Percentiles rank a stretch among this genome's conserved stretches.
These are phyloP conservation scores for Phytophthora europaea DNA, from an alignment of 352 stramenopile genomes.

Conservation along the genomic window DNA sequence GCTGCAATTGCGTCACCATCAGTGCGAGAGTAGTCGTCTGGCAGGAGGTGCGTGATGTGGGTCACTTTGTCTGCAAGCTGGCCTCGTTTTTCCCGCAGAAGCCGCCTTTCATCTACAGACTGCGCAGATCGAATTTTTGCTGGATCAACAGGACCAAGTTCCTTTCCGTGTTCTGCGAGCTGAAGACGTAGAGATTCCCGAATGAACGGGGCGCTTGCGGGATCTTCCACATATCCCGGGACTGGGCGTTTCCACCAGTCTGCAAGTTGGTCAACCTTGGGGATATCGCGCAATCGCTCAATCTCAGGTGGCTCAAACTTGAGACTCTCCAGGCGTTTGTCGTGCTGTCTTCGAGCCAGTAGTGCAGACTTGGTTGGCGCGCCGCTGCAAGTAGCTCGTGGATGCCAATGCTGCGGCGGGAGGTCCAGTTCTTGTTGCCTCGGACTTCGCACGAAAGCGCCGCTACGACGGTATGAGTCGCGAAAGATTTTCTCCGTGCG, in stretches of 20 bases:
- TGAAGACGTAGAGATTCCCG: conserved; percentile 61
- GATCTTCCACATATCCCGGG: conserved; percentile 67
- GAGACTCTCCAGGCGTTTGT: conserved; percentile 49
- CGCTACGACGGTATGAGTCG: conserved; percentile 60
- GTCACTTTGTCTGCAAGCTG: conserved; percentile 62
- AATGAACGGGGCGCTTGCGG: conserved; percentile 40
- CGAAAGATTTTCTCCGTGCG: conserved; percentile 58
- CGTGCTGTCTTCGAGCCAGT: conserved; percentile 41
- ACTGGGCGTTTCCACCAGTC: conserved; percentile 68
- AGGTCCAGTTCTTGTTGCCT: conserved; percentile 33
- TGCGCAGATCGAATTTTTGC: conserved; percentile 49
- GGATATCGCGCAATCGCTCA: conserved; percentile 59
- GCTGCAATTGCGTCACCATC: conserved; percentile 32
- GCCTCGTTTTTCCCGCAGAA: conserved; percentile 40
- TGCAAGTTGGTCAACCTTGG: conserved; percentile 48
- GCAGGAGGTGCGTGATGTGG: conserved; percentile 41
- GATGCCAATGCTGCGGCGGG: conserved; percentile 43
- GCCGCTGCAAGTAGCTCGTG: conserved; percentile 46
- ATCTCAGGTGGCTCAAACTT: conserved; percentile 69
- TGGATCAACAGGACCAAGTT: conserved; percentile 56
- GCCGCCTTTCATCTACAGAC: conserved; percentile 49
- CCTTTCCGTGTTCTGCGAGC: conserved; percentile 35
- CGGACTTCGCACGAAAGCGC: conserved; percentile 50
- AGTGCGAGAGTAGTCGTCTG: conserved; percentile 40
- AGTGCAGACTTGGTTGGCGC: conserved; percentile 50